Base-by-base conservation (phyloP, 192 early-diverging fungal species). In the Umbelopsis sp. region DNA sequence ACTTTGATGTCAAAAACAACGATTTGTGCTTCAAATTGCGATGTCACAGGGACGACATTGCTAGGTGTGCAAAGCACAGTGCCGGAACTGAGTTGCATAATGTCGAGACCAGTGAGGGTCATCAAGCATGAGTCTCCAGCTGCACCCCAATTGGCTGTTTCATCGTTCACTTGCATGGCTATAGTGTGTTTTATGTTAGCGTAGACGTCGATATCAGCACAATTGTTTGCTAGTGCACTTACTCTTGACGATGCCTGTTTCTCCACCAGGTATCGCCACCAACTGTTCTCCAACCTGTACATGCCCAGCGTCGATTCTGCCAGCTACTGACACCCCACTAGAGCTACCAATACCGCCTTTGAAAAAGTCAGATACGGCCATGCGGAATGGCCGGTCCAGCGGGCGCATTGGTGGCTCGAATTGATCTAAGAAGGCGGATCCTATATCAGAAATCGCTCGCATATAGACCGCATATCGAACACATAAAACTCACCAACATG, bases 1-100 rank as follows among this genome's bases (percentile, higher is more conserved):
- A 94, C 89, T 41, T 85, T 85, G 21, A 94, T 85, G 66, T 99
- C 97, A 88, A 99, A 98, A 33, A 95, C 93, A 18, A 98, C 91
- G 47, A 99, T 91, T 74, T 94, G 91, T 8, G 93, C 94, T 9
- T 84, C 80, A 66, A 99, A 92, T 33, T 87, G 76, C 21, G 82
- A 84, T n/a, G 92, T 88, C 2, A 95, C 85, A 22, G 91, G 91
- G 4, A 99, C 85, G 15, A 94, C 92, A 6, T 71, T 45, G 16
- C 71, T 75, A 13, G 88, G 86, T 23, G 84, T 76, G 68, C 97
- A 99, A 9, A 97, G 73, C 8, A 99, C 91, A 2, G 91, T 92
- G 12, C 96, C 96, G 23, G 84, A 77, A n/a, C 92, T 88, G 66
- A 96, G 61, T 75, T 93, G 90, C 47, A 90, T 73, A 22, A 91